Base-by-base conservation (phyloP, 805 yeast species). In the Candida tibetensis region DNA sequence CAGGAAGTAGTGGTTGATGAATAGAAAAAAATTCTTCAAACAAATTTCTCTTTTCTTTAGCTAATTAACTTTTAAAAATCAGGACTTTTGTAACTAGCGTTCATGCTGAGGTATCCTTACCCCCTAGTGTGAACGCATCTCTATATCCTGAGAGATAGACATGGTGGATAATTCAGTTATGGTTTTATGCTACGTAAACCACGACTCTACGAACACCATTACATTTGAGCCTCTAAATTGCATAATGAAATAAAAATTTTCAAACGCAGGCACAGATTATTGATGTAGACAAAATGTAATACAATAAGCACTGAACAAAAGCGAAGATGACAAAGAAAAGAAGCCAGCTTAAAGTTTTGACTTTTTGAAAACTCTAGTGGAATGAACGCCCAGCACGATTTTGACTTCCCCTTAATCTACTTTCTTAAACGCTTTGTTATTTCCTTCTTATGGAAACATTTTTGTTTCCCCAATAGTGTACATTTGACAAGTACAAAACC, bases 111-210 rank as follows among this genome's bases (percentile, higher is more conserved):
- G n/a, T n/a, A n/a, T n/a, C n/a, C 36, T 26, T 7, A 7, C 34
- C 44, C 52, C 45, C 47, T 42, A 45, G 45, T 42, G 42, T 45
- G 49, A 29, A 22, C 9, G 36, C 49, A 43, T 39, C 51, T 47
- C 53, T 45, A 42, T 45, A 35, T 46, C 48, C 41, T 37, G 53
- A 36, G 25, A 48, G 48, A 48, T 30, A 28, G 36, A 42, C 10
- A 28, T 33, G 29, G 23, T 41, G 33, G 40, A 34, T 36, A 36
- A 44, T 44, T 46, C 47, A 41, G 47, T 39, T 32, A 42, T 22
- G 36, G 30, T 37, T 39, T 41, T 39, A 34, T 21, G 35, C 18
- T 17, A 28, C n/a, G 42, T 39, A 38, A 23, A 17, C 34, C 39
- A 18, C 25, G 44, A 35, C 44, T 42, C 44, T 42, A 39, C 46